Conservation (phyloP, 306 rosid species). For the Gynostemma pentaphyllum region DNA sequence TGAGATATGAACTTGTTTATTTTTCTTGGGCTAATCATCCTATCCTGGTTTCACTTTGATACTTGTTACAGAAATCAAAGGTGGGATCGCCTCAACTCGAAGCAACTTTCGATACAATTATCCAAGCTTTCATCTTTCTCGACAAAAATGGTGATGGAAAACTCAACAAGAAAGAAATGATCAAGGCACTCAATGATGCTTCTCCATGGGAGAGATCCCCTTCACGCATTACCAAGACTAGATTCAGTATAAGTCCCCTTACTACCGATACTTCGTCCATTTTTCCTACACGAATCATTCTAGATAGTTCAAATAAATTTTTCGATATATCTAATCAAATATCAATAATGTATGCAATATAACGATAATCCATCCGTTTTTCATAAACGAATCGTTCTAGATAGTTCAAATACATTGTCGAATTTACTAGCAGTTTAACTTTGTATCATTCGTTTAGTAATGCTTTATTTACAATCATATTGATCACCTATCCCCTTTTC, state of each 20-base stretch:
- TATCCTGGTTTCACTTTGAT: neutral
- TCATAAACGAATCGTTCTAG: neutral
- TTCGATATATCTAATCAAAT: neutral
- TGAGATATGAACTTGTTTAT: neutral
- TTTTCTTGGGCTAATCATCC: neutral
- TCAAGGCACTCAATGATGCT: constrained; percentile 53
- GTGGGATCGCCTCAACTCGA: constrained; percentile 47
- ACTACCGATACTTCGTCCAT: neutral
- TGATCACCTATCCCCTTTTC: neutral
- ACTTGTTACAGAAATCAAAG: constrained; percentile 39
- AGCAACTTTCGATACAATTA: constrained; percentile 49
- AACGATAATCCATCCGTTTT: neutral
- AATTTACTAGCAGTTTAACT: no score
- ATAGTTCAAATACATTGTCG: neutral
- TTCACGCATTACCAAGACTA: constrained; percentile 33
- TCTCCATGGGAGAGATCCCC: constrained; percentile 68
- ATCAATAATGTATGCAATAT: no score
- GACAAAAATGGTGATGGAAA: constrained; percentile 75
- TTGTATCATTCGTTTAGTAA: no score
- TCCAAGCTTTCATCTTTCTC: constrained; percentile 63
- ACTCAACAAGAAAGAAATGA: constrained; percentile 64
- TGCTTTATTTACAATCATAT: neutral
- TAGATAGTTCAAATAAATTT: neutral
- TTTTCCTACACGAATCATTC: neutral
- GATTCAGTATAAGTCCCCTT: constrained; percentile 51